Conservation (phyloP, 1,139 yeast genomes). For the Arxiozyma slooffiae region DNA sequence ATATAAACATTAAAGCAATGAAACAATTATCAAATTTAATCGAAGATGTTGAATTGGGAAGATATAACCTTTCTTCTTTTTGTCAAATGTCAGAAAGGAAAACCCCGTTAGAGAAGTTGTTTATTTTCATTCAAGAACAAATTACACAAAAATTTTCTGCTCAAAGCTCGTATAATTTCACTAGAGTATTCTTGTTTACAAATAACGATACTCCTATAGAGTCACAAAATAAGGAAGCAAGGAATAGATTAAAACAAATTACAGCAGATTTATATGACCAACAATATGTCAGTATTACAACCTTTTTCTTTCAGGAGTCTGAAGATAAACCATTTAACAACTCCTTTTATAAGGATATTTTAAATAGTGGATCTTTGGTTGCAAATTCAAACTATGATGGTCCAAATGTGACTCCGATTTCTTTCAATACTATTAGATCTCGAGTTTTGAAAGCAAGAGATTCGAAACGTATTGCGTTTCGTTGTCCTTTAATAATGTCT, state of each 20-base stretch:
- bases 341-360: conserved; percentile 46
- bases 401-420: conserved; percentile 36
- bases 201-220: conserved; percentile 48
- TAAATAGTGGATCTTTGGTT: conserved; percentile 28
- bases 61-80: conserved; percentile 17
- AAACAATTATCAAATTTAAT: conserved; percentile 34
- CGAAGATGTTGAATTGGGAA: conserved; percentile 25
- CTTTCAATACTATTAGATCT: conserved; percentile 39
- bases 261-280: conserved; percentile 48
- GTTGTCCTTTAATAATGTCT: conserved; percentile 45
- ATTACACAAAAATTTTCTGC: conserved; percentile 27
- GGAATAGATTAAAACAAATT: conserved; percentile 43
- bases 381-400: conserved; percentile 27
- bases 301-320: conserved; percentile 47
- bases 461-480: conserved; percentile 52
- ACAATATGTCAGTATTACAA: conserved; percentile 44
- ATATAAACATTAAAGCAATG: conserved; percentile 35
- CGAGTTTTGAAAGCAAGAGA: conserved; percentile 49
- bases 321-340: conserved; percentile 39
- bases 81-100: conserved; percentile 20
- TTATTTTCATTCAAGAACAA: conserved; percentile 33
- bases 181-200: conserved; percentile 47
- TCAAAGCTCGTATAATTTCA: conserved; percentile 33
- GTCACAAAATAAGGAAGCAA: conserved; percentile 28
- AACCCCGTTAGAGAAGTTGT: conserved; percentile 25